Evolutionary conservation across 192 early-diverging fungal genomes (phyloP).

Genomic region (Coemansia sp.): DNA sequence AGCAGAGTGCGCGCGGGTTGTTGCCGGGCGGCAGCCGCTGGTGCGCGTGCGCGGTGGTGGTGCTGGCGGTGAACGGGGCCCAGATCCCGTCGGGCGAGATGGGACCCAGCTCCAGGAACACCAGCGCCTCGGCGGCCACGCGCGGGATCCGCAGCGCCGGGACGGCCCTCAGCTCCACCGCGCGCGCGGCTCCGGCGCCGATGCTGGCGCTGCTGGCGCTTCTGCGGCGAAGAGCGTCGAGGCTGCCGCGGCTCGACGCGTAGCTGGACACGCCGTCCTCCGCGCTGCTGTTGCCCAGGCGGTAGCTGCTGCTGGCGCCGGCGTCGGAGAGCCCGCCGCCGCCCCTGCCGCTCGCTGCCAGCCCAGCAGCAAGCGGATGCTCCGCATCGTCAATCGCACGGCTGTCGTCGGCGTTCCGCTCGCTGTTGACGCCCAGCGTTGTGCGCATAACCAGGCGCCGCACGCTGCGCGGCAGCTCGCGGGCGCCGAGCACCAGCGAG

Average conservation of each 20-base stretch:
- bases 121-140: conserved; percentile 14
- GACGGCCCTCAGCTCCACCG: no score
- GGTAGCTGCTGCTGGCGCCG: not conserved
- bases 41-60: not conserved
- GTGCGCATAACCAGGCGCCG: not conserved
- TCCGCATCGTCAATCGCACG: not conserved
- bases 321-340: not conserved
- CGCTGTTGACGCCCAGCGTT: not conserved
- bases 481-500: conserved; percentile 11
- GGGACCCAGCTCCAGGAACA: conserved; percentile 36
- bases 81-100: conserved; percentile 33
- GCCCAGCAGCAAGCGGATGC: not conserved
- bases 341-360: not conserved
- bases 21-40: not conserved
- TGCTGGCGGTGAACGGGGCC: conserved; percentile 17
- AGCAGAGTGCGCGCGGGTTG: not conserved
- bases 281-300: not conserved
- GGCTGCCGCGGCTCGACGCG: not conserved
- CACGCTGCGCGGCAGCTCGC: not conserved
- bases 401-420: not conserved
- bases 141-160: conserved; percentile 9
- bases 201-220: not conserved
- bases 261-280: not conserved
- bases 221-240: not conserved
- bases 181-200: not conserved